Conservation (phyloP, 179 eudicot species). For the Heliamphora pulchella region DNA sequence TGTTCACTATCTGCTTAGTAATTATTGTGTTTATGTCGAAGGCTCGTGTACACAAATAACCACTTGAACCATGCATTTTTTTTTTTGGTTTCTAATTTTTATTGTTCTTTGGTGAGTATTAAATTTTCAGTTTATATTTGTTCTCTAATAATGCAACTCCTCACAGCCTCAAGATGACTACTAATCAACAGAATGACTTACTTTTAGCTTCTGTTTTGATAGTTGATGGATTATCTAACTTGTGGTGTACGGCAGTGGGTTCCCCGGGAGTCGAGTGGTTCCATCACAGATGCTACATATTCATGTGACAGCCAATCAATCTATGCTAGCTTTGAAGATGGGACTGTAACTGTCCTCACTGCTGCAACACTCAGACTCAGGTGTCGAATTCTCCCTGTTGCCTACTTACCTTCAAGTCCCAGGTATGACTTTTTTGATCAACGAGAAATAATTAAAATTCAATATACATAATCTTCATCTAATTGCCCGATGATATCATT, state of each 20-base stretch:
- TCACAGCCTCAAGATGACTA: too few relatives aligned
- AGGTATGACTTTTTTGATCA: conserved; percentile 26
- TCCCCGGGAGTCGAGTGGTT: conserved; percentile 34
- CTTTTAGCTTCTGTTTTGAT: neutral
- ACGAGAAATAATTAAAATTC: neutral
- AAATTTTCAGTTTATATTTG: too few relatives aligned
- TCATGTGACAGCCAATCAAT: conserved; percentile 61
- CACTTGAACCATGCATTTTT: neutral
- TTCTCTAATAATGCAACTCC: neutral
- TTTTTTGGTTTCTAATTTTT: neutral
- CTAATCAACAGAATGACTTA: neutral
- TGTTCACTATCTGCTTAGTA: neutral
- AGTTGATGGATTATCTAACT: neutral
- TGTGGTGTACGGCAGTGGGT: conserved; percentile 44
- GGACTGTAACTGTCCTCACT: conserved; percentile 38
- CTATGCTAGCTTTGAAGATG: conserved; percentile 47
- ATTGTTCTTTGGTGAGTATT: neutral
- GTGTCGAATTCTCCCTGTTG: conserved; percentile 46
- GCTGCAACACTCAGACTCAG: conserved; percentile 40
- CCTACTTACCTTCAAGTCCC: conserved; percentile 41
- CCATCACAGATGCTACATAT: conserved; percentile 56
- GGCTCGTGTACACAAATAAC: neutral
- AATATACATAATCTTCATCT: neutral
- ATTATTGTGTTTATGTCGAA: neutral
- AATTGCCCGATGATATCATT: conserved; percentile 5